Conservation (phyloP, 192 early-diverging fungal genomes). For the Backusella mclennaniae region DNA sequence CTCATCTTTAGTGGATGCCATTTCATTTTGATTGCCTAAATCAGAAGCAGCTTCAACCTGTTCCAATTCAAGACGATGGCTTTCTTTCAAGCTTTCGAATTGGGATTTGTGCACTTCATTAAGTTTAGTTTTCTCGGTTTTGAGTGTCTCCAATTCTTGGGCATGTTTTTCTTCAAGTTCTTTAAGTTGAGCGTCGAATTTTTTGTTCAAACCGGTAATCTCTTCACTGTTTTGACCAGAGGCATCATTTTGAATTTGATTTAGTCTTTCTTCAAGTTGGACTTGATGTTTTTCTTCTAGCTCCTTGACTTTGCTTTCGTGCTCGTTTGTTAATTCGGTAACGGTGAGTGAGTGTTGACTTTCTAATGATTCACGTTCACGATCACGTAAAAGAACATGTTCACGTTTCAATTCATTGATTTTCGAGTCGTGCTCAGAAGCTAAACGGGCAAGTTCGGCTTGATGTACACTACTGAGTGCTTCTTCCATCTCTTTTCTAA, state of each 20-base stretch:
- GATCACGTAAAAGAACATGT: slow-evolving; percentile 19
- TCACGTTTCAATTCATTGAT: slow-evolving; percentile 14
- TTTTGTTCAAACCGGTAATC: neutral
- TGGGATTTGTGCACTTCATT: neutral
- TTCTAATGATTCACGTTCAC: neutral
- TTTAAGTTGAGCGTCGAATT: neutral
- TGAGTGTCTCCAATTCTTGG: neutral
- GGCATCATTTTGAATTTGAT: slow-evolving; percentile 11
- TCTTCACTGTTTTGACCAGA: neutral
- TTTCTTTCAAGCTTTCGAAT: neutral
- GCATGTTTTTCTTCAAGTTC: neutral
- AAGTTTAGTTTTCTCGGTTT: neutral
- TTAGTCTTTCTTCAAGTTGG: neutral
- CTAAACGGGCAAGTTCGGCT: slow-evolving; percentile 7
- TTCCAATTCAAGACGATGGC: neutral
- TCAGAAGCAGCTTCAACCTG: neutral
- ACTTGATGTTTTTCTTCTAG: slow-evolving; percentile 1
- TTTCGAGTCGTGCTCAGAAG: slow-evolving; percentile 17
- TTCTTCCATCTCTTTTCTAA: slow-evolving; percentile 17
- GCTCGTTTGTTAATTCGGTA: neutral
- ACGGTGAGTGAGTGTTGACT: neutral
- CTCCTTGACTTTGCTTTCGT: neutral
- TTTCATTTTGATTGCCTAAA: neutral
- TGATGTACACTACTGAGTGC: slow-evolving; percentile 17
- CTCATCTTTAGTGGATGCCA: neutral